These are phyloP conservation scores for Coemansia interrupta DNA, from an alignment of 192 early-diverging fungal species.

Conservation along the genomic window DNA sequence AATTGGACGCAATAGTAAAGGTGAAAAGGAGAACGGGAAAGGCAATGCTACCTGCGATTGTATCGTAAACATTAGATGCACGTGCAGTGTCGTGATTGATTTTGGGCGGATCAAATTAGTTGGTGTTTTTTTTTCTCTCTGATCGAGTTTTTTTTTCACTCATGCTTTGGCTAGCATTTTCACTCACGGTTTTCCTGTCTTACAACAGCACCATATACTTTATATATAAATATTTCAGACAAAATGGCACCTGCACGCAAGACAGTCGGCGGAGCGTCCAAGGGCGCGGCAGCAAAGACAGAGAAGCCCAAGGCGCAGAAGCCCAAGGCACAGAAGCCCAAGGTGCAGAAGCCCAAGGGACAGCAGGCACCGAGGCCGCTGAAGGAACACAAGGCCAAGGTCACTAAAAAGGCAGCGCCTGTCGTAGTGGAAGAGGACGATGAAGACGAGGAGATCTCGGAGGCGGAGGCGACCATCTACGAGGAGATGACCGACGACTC, in stretches of 20 bases:
- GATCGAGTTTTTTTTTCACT: neutral
- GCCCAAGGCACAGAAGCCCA: slow-evolving; percentile 20
- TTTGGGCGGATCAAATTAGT: neutral
- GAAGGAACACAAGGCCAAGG: slow-evolving; percentile 21
- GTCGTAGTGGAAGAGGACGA: slow-evolving; percentile 26
- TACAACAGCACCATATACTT: neutral
- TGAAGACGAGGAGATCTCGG: slow-evolving; percentile 25
- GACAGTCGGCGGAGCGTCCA: slow-evolving; percentile 7
- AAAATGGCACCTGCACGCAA: slow-evolving; percentile 19
- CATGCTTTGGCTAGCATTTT: neutral
- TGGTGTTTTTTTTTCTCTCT: neutral
- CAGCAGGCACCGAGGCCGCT: slow-evolving; percentile 1
- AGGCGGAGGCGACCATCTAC: slow-evolving; percentile 38
- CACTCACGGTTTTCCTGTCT: neutral
- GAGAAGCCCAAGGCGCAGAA: slow-evolving; percentile 9
- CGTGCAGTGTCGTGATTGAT: neutral
- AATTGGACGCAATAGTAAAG: neutral
- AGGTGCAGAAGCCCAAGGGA: slow-evolving; percentile 8
- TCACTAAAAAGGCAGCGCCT: slow-evolving; percentile 2
- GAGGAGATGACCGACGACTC: slow-evolving; percentile 44
- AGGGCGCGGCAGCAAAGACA: slow-evolving; percentile 3
- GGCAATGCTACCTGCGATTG: too few species aligned
- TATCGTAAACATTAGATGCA: neutral
- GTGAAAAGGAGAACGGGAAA: neutral
- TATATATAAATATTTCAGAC: neutral